These are phyloP conservation scores for Canavalia gladiata DNA, from an alignment of 306 rosid species.

Conservation along the genomic window DNA sequence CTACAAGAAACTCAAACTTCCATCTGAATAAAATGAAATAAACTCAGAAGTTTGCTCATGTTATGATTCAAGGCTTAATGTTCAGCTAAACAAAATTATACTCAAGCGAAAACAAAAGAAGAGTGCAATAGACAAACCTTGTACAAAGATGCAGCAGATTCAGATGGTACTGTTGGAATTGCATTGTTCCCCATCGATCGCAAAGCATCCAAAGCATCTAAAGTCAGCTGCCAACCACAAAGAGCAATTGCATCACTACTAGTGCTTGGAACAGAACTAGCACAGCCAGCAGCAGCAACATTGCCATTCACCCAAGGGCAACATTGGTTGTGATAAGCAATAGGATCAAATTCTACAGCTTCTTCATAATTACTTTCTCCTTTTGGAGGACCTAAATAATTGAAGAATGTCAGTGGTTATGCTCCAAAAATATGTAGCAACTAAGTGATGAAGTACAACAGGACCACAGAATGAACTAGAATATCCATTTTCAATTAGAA, in stretches of 20 bases:
- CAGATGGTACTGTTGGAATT: conserved; percentile 81
- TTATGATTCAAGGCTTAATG: neutral
- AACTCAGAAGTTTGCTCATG: neutral
- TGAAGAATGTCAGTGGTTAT: conserved; percentile 42
- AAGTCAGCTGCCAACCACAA: conserved; percentile 94
- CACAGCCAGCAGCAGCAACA: conserved; percentile 96
- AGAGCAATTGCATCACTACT: conserved; percentile 73
- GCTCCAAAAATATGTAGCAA: conserved; percentile 36
- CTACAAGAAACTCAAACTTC: conserved; percentile 29
- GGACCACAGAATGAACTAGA: conserved; percentile 25
- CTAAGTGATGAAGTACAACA: conserved; percentile 17
- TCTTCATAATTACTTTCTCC: conserved; percentile 94
- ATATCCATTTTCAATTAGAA: conserved; percentile 8
- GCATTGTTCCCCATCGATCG: conserved; percentile 75
- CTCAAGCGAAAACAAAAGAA: conserved; percentile 4
- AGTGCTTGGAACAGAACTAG: conserved; percentile 62
- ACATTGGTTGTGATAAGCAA: conserved; percentile 85
- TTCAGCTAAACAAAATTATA: conserved; percentile 8
- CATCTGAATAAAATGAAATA: conserved; percentile 8
- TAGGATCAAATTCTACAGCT: conserved; percentile 89
- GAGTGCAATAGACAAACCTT: conserved; percentile 67
- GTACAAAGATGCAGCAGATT: conserved; percentile 98
- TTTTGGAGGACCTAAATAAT: conserved; percentile 80
- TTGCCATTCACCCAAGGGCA: conserved; percentile 99
- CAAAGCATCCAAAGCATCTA: conserved; percentile 89